Evolutionary conservation across 2,329 filamentous ascomycete genomes (phyloP).

Genomic region (Colletotrichum spaethianum): DNA sequence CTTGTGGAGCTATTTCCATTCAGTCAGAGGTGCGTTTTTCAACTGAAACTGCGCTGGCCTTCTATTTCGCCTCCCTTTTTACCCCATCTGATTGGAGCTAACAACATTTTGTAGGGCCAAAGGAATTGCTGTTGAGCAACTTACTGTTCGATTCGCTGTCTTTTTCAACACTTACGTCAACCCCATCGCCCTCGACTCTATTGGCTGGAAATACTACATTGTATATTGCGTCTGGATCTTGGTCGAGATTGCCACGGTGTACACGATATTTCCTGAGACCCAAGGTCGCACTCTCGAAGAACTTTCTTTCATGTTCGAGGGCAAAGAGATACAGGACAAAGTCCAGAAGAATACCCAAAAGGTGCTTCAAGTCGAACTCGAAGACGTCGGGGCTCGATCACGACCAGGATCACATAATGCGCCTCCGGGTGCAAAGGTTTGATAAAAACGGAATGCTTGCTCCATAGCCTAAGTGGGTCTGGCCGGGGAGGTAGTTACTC

Average conservation of each 20-base stretch:
- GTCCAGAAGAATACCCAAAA: conserved; percentile 41
- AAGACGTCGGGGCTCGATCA: conserved; percentile 8
- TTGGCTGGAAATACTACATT: conserved; percentile 59
- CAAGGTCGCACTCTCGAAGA: conserved; percentile 86
- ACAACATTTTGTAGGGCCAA: conserved; percentile 46
- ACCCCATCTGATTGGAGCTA: too few relatives aligned
- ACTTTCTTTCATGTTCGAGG: conserved; percentile 52
- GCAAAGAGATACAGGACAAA: conserved; percentile 38
- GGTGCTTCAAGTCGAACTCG: conserved; percentile 39
- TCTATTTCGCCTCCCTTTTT: fast-evolving
- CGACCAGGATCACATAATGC: neutral
- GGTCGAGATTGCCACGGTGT: conserved; percentile 69
- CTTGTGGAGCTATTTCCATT: conserved; percentile 57
- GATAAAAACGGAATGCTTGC: neutral
- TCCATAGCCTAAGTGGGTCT: neutral
- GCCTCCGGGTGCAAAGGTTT: conserved; percentile 5
- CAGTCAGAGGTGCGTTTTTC: conserved; percentile 44
- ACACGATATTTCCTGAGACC: conserved; percentile 88
- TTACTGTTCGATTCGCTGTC: conserved; percentile 54
- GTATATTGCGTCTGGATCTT: conserved; percentile 60
- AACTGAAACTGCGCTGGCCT: neutral
- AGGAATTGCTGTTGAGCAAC: conserved; percentile 55
- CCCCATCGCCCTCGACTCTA: conserved; percentile 56
- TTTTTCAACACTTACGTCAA: conserved; percentile 65
- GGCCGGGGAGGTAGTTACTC: too few relatives aligned